phyloP scores from a whole-genome alignment of 2,329 filamentous ascomycete genomes.

The Hypoxylon sp. region DNA sequence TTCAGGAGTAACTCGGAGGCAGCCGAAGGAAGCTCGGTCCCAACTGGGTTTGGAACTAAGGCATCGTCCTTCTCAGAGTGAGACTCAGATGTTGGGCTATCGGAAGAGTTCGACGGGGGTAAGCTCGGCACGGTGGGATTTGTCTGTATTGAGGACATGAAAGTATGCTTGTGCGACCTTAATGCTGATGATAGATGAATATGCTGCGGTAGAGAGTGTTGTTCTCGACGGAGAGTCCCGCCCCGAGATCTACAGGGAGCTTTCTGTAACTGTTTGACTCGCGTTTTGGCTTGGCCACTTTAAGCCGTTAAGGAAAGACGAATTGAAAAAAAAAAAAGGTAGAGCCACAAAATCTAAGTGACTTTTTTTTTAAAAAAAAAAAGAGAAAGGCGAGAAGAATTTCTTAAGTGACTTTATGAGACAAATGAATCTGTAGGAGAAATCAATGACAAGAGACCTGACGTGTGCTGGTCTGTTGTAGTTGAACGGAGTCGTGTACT shows the following conservation, averaged over 20 bases:
- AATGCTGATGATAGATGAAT: neutral
- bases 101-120: constrained; percentile 44
- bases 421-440: neutral
- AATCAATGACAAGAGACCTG: constrained; percentile 30
- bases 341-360: constrained; percentile 10
- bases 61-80: constrained; percentile 42
- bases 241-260: constrained; percentile 7
- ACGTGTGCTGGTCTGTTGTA: constrained; percentile 39
- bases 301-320: constrained; percentile 7
- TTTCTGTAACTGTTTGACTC: constrained; percentile 3
- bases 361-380: neutral
- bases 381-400: neutral
- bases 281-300: constrained; percentile 12
- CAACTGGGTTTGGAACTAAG: constrained; percentile 38
- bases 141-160: constrained; percentile 53
- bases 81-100: constrained; percentile 41
- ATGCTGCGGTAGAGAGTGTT: constrained; percentile 4
- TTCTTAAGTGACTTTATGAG: neutral
- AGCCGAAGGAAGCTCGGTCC: constrained; percentile 42
- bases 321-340: constrained; percentile 5
- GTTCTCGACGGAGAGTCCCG: constrained; percentile 2
- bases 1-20: constrained; percentile 56
- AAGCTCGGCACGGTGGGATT: constrained; percentile 41
- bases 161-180: constrained; percentile 32
- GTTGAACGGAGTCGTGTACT: constrained; percentile 2